phyloP scores from a whole-genome alignment of 306 rosid species.

The Ceratonia siliqua region DNA sequence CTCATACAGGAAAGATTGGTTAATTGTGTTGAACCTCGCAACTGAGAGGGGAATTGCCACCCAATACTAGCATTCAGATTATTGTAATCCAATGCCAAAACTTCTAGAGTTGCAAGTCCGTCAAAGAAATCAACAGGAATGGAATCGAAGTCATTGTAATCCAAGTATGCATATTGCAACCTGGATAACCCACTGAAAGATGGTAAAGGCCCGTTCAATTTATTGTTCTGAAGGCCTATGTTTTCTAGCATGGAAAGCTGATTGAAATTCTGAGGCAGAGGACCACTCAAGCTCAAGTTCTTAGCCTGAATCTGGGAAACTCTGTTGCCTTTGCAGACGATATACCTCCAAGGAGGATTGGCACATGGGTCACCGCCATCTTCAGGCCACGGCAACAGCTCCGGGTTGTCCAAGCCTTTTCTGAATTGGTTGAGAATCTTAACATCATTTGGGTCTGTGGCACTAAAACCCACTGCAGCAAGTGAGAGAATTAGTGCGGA shows the following conservation, averaged over 20 bases:
- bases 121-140: conserved; percentile 79
- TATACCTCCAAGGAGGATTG: conserved; percentile 51
- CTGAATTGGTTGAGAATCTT: conserved; percentile 60
- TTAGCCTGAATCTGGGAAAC: conserved; percentile 83
- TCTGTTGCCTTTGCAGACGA: conserved; percentile 58
- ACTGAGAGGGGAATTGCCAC: conserved; percentile 61
- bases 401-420: conserved; percentile 61
- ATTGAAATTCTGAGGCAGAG: conserved; percentile 69
- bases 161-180: conserved; percentile 51
- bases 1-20: conserved; percentile 61
- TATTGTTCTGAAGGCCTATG: conserved; percentile 78
- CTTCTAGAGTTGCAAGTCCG: conserved; percentile 60
- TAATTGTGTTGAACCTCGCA: conserved; percentile 55
- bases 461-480: conserved; percentile 29
- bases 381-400: conserved; percentile 77
- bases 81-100: conserved; percentile 70
- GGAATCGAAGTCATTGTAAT: conserved; percentile 69
- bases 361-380: conserved; percentile 75
- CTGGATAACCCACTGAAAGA: conserved; percentile 58
- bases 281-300: conserved; percentile 60
- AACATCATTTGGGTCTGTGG: conserved; percentile 67
- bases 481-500: conserved; percentile 34
- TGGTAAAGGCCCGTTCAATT: conserved; percentile 66
- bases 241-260: conserved; percentile 63
- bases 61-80: conserved; percentile 61